Evolutionary conservation across 148 eudicot species (phyloP), one percentile per base, ranked within the genome.

Genomic region (Rhododendron mucronatum): DNA sequence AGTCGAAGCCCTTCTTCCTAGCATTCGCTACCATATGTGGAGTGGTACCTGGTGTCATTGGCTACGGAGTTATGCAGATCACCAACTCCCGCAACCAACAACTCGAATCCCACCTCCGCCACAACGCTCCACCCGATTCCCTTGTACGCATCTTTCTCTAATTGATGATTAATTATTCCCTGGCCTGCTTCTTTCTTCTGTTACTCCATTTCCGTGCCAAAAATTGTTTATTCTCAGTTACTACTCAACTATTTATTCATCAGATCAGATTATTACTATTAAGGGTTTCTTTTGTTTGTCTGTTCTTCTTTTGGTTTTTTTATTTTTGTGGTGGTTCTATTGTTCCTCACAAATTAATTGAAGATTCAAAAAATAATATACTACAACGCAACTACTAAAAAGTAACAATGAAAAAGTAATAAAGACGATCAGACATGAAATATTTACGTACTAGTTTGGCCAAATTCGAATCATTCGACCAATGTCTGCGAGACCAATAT

Each of bases 1-100:
- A 95, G 55, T 96, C 99, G 5, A 96, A 92, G 91, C 96, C 98
- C 13, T 96, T 96, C 89, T 96, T 96, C 93, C 79, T 91, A 61
- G 89, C 93, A 0, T 95, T 96, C 87, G 99, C 99, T 2, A 92
- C 94, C 65, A 91, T 95, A 4, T 96, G 98, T 85, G 99, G 96
- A 37, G 97, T 96, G 2, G 86, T 96, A 23, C 99, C 99, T 14
- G 98, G 98, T 5, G 51, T 94, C 21, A 88, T 95, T 18, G 99
- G 99, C 39, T 96, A 90, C 87, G 91, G 93, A 35, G 98, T 96
- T 47, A 96, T 96, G 99, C 93, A 91, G 82, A 30, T 90, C 86
- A 96, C 98, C 81, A 94, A 45, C 84, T 87, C 96, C 35, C 79
- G 89, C 61, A 91, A 90, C 41, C 91, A 91, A 15, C 91, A 93